Percentiles rank a stretch among this genome's conserved stretches.
Conservation (phyloP, 2,329 filamentous ascomycete species). For the Zymoseptoria crescenta region DNA sequence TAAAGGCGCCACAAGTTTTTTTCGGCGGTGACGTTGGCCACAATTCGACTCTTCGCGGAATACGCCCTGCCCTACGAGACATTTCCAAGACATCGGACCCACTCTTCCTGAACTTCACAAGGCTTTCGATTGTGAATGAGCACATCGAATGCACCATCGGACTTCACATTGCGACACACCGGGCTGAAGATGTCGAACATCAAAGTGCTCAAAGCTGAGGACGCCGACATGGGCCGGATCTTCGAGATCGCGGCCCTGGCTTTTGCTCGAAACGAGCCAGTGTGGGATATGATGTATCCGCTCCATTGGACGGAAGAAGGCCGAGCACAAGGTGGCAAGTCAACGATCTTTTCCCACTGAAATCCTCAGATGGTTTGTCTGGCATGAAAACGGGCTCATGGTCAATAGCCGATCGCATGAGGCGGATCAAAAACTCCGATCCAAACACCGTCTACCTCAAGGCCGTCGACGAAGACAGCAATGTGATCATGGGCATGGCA, state of each 20-base stretch:
- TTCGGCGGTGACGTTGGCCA: no score
- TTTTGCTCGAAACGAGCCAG: slow-evolving; percentile 23
- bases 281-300: slow-evolving; percentile 23
- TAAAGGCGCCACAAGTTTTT: no score
- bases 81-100: no score
- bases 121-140: not conserved
- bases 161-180: no score
- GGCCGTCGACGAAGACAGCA: slow-evolving; percentile 21
- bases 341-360: slow-evolving; percentile 2
- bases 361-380: slow-evolving; percentile 11
- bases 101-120: no score
- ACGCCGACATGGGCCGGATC: slow-evolving; percentile 25
- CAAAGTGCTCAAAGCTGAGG: slow-evolving; percentile 18
- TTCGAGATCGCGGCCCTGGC: slow-evolving; percentile 25
- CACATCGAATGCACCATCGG: slow-evolving; percentile 9
- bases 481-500: slow-evolving; percentile 26
- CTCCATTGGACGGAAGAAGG: slow-evolving; percentile 21
- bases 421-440: slow-evolving; percentile 14
- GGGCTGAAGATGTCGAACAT: not conserved
- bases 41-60: no score
- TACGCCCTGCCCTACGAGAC: no score
- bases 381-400: not conserved
- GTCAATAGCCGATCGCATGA: not conserved
- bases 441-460: slow-evolving; percentile 23
- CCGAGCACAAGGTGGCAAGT: slow-evolving; percentile 12